phyloP scores from a whole-genome alignment of 2,329 filamentous ascomycete species.

The Cercospora citrullina region DNA sequence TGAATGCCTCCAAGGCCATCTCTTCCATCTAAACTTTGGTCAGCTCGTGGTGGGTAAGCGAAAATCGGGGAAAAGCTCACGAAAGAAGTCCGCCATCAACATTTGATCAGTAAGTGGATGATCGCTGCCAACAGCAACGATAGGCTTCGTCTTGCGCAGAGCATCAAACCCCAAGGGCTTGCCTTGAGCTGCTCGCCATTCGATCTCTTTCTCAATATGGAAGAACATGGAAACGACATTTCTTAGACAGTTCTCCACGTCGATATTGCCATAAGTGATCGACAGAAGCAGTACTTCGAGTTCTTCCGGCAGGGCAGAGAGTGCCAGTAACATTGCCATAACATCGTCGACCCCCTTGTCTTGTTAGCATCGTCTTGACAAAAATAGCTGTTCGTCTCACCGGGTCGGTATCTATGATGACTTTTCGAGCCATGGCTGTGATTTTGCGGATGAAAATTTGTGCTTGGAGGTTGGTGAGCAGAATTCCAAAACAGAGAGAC shows the following conservation, averaged over 20 bases:
- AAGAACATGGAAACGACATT: conserved; percentile 92
- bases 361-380: not conserved
- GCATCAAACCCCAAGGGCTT: conserved; percentile 69
- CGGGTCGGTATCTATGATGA: conserved; percentile 97
- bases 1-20: conserved; percentile 54
- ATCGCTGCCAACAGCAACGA: conserved; percentile 79
- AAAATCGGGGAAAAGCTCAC: conserved; percentile 52
- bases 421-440: conserved; percentile 47
- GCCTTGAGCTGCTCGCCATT: conserved; percentile 73
- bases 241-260: conserved; percentile 78
- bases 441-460: conserved; percentile 33
- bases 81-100: conserved; percentile 72
- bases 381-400: conserved; percentile 47
- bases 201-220: conserved; percentile 82
- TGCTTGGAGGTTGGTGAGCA: not conserved
- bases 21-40: conserved; percentile 43
- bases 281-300: conserved; percentile 83
- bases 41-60: conserved; percentile 7
- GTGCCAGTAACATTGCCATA: conserved; percentile 80
- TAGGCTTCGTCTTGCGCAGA: conserved; percentile 67
- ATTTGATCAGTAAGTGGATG: conserved; percentile 81
- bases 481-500: not conserved
- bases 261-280: conserved; percentile 90
- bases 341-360: conserved; percentile 82
- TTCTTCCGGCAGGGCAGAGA: conserved; percentile 79